phyloP scores from a whole-genome alignment of 345 rosid species.

The Pugionium dolabratum region DNA sequence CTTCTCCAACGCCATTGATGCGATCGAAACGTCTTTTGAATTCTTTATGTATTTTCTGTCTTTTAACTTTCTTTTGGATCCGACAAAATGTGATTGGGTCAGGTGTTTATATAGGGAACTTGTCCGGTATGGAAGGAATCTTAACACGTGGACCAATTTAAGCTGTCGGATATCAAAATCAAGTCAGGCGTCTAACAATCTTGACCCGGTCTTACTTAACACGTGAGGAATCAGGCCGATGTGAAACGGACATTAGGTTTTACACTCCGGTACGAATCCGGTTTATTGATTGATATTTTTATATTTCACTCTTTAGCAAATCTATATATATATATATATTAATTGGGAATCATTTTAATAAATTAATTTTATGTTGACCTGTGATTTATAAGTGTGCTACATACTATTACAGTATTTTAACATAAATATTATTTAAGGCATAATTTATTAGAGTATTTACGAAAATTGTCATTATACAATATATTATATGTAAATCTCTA shows the following conservation, averaged over 20 bases:
- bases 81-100: slow-evolving; percentile 22
- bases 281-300: slow-evolving; percentile 11
- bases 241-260: slow-evolving; percentile 26
- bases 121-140: slow-evolving; percentile 19
- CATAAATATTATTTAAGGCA: no score
- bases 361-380: no score
- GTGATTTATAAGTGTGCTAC: no score
- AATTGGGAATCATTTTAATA: no score
- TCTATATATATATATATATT: no score
- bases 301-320: no score
- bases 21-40: not conserved
- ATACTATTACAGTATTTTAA: no score
- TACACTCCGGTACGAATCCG: slow-evolving; percentile 13
- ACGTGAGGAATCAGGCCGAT: not conserved
- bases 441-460: no score
- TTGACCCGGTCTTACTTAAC: slow-evolving; percentile 18
- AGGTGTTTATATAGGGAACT: slow-evolving; percentile 7
- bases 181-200: slow-evolving; percentile 18
- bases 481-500: no score
- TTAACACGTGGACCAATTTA: not conserved
- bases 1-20: slow-evolving; percentile 42
- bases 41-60: not conserved
- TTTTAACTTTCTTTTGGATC: not conserved
- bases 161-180: slow-evolving; percentile 10
- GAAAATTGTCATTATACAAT: no score